phyloP scores from a whole-genome alignment of 2,329 filamentous ascomycete genomes.

The Emergomyces africanus region DNA sequence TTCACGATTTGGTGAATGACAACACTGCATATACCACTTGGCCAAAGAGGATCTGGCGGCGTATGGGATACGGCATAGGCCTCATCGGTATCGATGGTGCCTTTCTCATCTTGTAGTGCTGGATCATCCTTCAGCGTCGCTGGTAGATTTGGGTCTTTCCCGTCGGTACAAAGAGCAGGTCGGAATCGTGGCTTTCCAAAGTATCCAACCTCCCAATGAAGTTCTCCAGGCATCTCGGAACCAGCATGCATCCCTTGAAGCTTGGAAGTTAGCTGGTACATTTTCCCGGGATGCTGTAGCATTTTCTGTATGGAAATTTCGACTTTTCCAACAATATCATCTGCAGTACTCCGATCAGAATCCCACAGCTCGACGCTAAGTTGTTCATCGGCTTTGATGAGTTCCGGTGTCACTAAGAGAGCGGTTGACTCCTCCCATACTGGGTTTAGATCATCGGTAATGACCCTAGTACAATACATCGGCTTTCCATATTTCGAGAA shows the following conservation, averaged over 20 bases:
- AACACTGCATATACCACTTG: slow-evolving; percentile 74
- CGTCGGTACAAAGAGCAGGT: slow-evolving; percentile 70
- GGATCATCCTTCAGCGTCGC: slow-evolving; percentile 58
- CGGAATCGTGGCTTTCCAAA: slow-evolving; percentile 86
- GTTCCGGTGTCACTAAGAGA: slow-evolving; percentile 71
- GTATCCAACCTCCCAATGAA: slow-evolving; percentile 94
- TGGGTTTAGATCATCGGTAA: slow-evolving; percentile 87
- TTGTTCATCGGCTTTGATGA: slow-evolving; percentile 89
- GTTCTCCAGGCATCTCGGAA: slow-evolving; percentile 79
- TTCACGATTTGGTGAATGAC: slow-evolving; percentile 93
- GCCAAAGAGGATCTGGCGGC: slow-evolving; percentile 92
- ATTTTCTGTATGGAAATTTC: slow-evolving; percentile 90
- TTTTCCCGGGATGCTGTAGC: slow-evolving; percentile 83
- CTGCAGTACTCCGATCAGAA: slow-evolving; percentile 79
- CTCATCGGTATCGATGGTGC: slow-evolving; percentile 54
- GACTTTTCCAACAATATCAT: slow-evolving; percentile 90
- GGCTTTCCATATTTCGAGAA: slow-evolving; percentile 97
- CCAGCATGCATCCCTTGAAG: slow-evolving; percentile 71
- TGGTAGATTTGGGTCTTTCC: slow-evolving; percentile 67
- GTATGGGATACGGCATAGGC: slow-evolving; percentile 83
- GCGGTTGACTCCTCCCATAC: slow-evolving; percentile 83
- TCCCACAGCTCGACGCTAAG: slow-evolving; percentile 94
- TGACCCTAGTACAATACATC: slow-evolving; percentile 94
- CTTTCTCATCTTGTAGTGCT: slow-evolving; percentile 79
- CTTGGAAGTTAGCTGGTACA: slow-evolving; percentile 80